phyloP scores from a whole-genome alignment of 1,284 basidiomycete species.

The Cystobasidium sp. region DNA sequence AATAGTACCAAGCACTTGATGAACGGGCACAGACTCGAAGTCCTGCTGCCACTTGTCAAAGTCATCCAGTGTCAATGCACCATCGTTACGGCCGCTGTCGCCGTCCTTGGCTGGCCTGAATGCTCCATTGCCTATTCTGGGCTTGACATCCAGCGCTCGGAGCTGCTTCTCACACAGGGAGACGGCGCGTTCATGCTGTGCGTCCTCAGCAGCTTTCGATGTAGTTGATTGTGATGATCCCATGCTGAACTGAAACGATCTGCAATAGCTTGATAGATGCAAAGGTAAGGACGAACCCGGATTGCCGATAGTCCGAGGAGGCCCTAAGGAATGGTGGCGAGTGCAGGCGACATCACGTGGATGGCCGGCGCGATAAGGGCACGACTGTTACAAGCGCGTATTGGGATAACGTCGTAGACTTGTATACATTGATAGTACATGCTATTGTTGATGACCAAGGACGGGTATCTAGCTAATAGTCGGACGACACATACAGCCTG shows the following conservation, averaged over 20 bases:
- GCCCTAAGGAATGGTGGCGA: too few species aligned
- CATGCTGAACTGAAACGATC: neutral
- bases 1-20: constrained; percentile 22
- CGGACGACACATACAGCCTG: too few species aligned
- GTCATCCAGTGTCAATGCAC: constrained; percentile 17
- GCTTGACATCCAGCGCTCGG: neutral
- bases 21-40: constrained; percentile 33
- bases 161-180: constrained; percentile 33
- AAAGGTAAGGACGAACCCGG: neutral
- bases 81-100: constrained; percentile 1
- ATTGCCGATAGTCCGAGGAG: too few species aligned
- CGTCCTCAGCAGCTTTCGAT: neutral
- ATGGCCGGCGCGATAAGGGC: too few species aligned
- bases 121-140: neutral
- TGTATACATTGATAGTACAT: too few species aligned
- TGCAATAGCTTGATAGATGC: neutral
- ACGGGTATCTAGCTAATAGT: too few species aligned
- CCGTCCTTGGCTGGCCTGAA: neutral
- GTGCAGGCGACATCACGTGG: too few species aligned
- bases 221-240: constrained; percentile 26
- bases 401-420: too few species aligned
- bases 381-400: too few species aligned
- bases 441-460: too few species aligned
- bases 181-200: neutral
- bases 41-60: constrained; percentile 21